Evolutionary conservation across 75 land plant species (phyloP), one percentile per base, ranked within the genome.

Genomic region (Selaginella tamariscina): DNA sequence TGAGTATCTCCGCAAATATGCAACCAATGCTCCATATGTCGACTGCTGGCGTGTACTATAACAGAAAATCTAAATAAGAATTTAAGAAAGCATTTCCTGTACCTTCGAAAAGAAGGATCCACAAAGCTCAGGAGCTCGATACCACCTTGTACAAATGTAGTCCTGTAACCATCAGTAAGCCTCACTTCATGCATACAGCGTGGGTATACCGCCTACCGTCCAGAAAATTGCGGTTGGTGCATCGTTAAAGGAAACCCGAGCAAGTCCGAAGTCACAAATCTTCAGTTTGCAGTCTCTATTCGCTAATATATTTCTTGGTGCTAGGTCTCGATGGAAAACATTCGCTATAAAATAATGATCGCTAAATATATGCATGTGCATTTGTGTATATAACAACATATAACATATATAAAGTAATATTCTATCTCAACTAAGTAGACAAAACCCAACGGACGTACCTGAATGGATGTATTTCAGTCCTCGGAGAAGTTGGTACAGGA

Each of bases 1-100:
- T 84, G 64, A 89, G 75, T 65, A 86, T 76, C 66, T 89, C 95
- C 24, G 95, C 83, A 82, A 89, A 89, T 56, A 89, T 89, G 76
- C 95, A 89, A 2, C 95, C 95, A 67, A 89, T 89, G 73, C 95
- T 89, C 95, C 95, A 89, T 67, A 87, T 87, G 73, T 89, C 95
- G 32, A 89, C 85, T 59, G 95, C 95, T 31, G 95, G 90, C 32
- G 95, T 89, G 67, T 89, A 89, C 95, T 89, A 84, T 65, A 82
- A 39, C 49, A 39, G 15, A 15, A 64, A 28, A 26, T 64, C 62
- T 8, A 11, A 23, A 28, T 27, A 1, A 26, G 30, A 27, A 59
- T 2, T 9, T 8, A 59, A 59, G 5, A n/a, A 22, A 24, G 9
- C 62, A 59, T 22, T 9, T 22, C 21, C 24, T 59, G n/a, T 22